Conservation (phyloP, 169 alveolate genomes). For the Hepatocystis sp. region DNA sequence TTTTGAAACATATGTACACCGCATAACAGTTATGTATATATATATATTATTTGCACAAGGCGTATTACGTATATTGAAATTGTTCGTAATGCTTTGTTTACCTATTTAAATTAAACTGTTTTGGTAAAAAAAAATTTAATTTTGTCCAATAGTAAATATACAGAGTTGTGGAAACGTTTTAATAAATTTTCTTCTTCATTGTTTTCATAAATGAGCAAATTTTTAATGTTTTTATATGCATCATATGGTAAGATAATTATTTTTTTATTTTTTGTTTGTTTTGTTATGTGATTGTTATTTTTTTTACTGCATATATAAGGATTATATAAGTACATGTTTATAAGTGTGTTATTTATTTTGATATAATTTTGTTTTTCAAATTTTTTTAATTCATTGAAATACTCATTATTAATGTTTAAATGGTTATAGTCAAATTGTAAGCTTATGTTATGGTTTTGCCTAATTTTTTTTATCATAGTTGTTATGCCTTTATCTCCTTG, state of each 20-base stretch:
- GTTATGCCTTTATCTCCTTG: neutral
- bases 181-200: slow-evolving; percentile 8
- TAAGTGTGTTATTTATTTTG: slow-evolving; percentile 48
- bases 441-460: neutral
- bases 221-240: slow-evolving; percentile 55
- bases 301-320: slow-evolving; percentile 50
- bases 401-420: slow-evolving; percentile 41
- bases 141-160: slow-evolving; percentile 18
- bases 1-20: neutral
- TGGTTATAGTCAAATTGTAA: slow-evolving; percentile 52
- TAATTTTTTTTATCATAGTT: neutral
- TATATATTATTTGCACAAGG: neutral
- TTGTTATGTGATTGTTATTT: slow-evolving; percentile 9
- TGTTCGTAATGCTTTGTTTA: neutral
- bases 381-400: slow-evolving; percentile 51
- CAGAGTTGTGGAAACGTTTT: slow-evolving; percentile 30
- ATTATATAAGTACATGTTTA: slow-evolving; percentile 70
- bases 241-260: slow-evolving; percentile 70
- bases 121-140: slow-evolving; percentile 39
- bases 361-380: slow-evolving; percentile 20
- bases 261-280: slow-evolving; percentile 23
- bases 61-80: neutral
- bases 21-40: neutral
- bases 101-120: slow-evolving; percentile 4
- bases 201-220: slow-evolving; percentile 8